Conservation (phyloP, 2,329 filamentous ascomycete species). For the Mycosphaerella sp. region DNA sequence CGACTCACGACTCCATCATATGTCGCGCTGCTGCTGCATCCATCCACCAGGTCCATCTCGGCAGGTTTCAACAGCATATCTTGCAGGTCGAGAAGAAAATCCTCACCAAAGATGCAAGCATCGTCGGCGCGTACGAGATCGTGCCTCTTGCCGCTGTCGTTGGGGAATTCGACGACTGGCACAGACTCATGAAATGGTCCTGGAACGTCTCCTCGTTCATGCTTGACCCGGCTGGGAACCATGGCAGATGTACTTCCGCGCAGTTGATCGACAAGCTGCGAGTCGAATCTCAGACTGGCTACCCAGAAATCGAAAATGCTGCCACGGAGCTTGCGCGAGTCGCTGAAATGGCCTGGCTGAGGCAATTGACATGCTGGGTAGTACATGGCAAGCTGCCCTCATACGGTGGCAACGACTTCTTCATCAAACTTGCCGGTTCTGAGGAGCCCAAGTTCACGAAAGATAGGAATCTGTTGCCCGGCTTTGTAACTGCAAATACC, state of each 20-base stretch:
- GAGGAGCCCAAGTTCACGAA: conserved; percentile 49
- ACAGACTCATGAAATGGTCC: conserved; percentile 76
- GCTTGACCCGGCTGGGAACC: conserved; percentile 34
- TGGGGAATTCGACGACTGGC: conserved; percentile 82
- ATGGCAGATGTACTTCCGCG: conserved; percentile 39
- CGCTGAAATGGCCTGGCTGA: conserved; percentile 86
- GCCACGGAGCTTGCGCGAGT: conserved; percentile 65
- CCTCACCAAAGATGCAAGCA: conserved; percentile 65
- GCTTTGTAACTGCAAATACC: conserved; percentile 68
- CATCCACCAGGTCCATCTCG: conserved; percentile 67
- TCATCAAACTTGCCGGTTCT: conserved; percentile 47
- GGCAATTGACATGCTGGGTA: conserved; percentile 84
- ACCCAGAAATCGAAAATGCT: conserved; percentile 73
- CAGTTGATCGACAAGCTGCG: conserved; percentile 71
- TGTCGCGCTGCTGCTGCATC: conserved; percentile 81
- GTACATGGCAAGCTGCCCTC: conserved; percentile 77
- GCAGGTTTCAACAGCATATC: conserved; percentile 74
- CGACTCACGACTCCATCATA: conserved; percentile 69
- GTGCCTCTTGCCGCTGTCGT: conserved; percentile 84
- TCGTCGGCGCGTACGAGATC: conserved; percentile 88
- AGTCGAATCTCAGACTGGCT: conserved; percentile 76
- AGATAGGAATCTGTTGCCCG: conserved; percentile 60
- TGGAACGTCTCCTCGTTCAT: conserved; percentile 69
- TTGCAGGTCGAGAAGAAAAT: conserved; percentile 77
- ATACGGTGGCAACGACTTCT: conserved; percentile 79